A percentile compares a stretch with the other conserved stretches of the same genome.
phyloP scores from a whole-genome alignment of 495 filamentous ascomycete species.

The Talaromyces thailandensis region DNA sequence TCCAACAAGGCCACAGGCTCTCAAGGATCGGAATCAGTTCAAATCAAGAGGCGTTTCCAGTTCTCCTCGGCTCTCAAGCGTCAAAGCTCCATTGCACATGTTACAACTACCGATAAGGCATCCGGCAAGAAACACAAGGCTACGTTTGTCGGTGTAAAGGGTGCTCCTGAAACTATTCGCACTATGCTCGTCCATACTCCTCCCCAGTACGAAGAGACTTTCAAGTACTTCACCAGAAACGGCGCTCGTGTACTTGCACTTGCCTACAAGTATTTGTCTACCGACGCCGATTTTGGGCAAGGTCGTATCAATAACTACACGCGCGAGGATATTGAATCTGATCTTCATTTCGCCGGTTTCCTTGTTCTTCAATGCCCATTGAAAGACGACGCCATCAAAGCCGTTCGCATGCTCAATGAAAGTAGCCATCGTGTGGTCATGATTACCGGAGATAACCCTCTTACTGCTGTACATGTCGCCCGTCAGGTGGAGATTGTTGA shows the following conservation, averaged over 20 bases:
- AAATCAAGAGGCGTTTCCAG: slow-evolving; percentile 93
- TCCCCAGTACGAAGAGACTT: slow-evolving; percentile 92
- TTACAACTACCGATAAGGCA: slow-evolving; percentile 56
- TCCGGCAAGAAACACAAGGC: slow-evolving; percentile 63
- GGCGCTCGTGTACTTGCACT: slow-evolving; percentile 90
- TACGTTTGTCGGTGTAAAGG: slow-evolving; percentile 92
- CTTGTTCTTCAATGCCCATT: slow-evolving; percentile 90
- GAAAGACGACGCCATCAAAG: slow-evolving; percentile 90
- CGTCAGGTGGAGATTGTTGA: slow-evolving; percentile 96
- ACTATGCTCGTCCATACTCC: slow-evolving; percentile 82
- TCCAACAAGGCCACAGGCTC: slow-evolving; percentile 34
- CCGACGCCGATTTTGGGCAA: slow-evolving; percentile 70
- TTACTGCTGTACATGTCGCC: slow-evolving; percentile 94
- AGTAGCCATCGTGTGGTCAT: slow-evolving; percentile 97
- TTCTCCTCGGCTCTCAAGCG: slow-evolving; percentile 96
- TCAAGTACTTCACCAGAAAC: slow-evolving; percentile 93
- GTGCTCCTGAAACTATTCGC: slow-evolving; percentile 91
- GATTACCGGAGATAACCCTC: slow-evolving; percentile 98
- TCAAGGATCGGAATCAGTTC: slow-evolving; percentile 54
- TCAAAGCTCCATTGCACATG: slow-evolving; percentile 85
- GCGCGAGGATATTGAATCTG: slow-evolving; percentile 82
- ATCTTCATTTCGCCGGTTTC: slow-evolving; percentile 86
- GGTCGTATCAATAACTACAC: slow-evolving; percentile 84
- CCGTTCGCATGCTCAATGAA: slow-evolving; percentile 96
- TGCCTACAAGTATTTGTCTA: slow-evolving; percentile 82